Evolutionary conservation across 257 asterid genomes (phyloP).

Genomic region (Gentiana macrophylla): DNA sequence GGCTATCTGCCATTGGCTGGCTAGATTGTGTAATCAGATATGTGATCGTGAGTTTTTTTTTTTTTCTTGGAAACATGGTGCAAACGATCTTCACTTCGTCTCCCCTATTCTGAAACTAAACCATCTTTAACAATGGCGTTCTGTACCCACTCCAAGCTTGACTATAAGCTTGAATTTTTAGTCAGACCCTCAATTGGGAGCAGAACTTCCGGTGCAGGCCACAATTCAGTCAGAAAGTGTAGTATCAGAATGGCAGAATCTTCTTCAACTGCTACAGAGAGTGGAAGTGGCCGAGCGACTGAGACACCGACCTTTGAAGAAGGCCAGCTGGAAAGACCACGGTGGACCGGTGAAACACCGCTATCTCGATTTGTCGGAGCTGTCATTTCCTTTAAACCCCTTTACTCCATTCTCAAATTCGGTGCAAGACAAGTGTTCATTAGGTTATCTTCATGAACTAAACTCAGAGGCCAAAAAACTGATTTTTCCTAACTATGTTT

Average conservation of each 20-base stretch:
- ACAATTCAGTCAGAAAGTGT: conserved; percentile 11
- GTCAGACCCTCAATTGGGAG: conserved; percentile 5
- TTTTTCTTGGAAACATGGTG: not conserved
- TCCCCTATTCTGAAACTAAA: not conserved
- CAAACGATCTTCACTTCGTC: conserved; percentile 1
- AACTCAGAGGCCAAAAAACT: too few relatives aligned
- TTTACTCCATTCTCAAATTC: conserved; percentile 58
- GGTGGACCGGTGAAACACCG: conserved; percentile 82
- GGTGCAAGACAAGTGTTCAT: conserved; percentile 90
- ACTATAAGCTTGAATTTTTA: conserved; percentile 9
- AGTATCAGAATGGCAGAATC: conserved; percentile 23
- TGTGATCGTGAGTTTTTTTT: not conserved
- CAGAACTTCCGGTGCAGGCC: conserved; percentile 5
- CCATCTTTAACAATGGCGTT: conserved; percentile 24
- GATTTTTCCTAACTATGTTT: not conserved
- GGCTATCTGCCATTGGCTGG: not conserved
- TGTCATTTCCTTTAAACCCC: conserved; percentile 72
- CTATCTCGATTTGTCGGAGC: conserved; percentile 76
- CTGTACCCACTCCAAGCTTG: conserved; percentile 33
- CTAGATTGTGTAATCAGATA: conserved; percentile 5
- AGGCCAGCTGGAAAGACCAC: conserved; percentile 74
- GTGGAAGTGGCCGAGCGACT: conserved; percentile 16
- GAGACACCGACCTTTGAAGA: conserved; percentile 41
- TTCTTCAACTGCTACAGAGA: conserved; percentile 6
- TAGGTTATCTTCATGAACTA: conserved; percentile 26